These are phyloP conservation scores for Gastrolobium bilobum DNA, from an alignment of 306 rosid species.

Conservation along the genomic window DNA sequence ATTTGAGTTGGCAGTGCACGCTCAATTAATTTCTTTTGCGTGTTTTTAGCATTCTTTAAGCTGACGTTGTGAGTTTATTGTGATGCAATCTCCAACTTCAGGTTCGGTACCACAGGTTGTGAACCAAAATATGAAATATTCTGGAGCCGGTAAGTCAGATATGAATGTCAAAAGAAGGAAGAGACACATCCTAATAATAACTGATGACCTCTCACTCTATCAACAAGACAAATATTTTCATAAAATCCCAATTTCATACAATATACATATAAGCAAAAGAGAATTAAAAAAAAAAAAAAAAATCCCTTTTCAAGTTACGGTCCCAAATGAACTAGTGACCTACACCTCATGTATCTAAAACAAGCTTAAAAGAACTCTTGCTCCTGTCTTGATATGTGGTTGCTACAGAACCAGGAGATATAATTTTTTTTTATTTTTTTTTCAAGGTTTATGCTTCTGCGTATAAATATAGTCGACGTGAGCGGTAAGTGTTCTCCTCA, in stretches of 20 bases:
- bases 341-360: not conserved
- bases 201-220: not conserved
- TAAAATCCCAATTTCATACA: not conserved
- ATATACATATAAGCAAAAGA: not conserved
- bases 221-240: not conserved
- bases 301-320: not conserved
- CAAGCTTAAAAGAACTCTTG: not conserved
- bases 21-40: not conserved
- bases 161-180: not conserved
- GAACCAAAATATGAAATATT: not conserved
- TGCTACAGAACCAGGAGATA: not conserved
- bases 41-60: not conserved
- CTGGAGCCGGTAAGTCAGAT: not conserved
- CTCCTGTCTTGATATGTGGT: not conserved
- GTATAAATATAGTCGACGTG: slow-evolving; percentile 64
- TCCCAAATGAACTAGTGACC: not conserved
- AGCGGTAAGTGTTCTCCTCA: slow-evolving; percentile 57
- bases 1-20: not conserved
- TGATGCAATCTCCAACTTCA: not conserved
- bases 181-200: not conserved
- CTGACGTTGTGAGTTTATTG: not conserved
- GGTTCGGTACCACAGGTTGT: not conserved
- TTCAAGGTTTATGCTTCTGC: slow-evolving; percentile 51
- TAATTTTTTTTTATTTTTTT: not conserved
- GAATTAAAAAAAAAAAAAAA: not conserved